Conservation (phyloP, 2,329 filamentous ascomycete genomes). For the Grosmannia huntii region DNA sequence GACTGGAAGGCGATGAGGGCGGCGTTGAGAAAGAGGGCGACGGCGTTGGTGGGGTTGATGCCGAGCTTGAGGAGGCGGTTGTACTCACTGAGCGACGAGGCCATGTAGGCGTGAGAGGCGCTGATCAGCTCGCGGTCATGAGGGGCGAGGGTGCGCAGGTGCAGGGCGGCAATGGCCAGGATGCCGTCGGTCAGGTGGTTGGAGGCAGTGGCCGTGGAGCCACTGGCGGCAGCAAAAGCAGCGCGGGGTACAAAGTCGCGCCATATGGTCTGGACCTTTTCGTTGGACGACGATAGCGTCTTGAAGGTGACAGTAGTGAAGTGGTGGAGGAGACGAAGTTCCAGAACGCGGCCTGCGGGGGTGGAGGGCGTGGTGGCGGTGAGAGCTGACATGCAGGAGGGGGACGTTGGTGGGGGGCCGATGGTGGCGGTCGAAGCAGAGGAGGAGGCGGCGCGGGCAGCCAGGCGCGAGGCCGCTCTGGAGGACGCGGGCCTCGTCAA, state of each 20-base stretch:
- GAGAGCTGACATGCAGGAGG: slow-evolving; percentile 15
- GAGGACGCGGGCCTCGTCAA: not conserved
- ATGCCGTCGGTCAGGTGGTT: slow-evolving; percentile 50
- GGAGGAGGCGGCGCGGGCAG: not conserved
- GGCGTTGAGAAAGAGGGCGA: slow-evolving; percentile 49
- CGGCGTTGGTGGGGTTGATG: slow-evolving; percentile 45
- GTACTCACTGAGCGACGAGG: slow-evolving; percentile 49
- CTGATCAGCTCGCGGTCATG: slow-evolving; percentile 47
- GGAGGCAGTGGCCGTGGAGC: slow-evolving; percentile 16
- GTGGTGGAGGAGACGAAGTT: slow-evolving; percentile 52
- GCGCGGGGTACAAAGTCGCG: slow-evolving; percentile 45
- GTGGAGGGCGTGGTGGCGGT: slow-evolving; percentile 22
- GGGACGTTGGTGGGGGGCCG: not conserved
- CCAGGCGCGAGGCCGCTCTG: not conserved
- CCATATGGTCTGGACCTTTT: slow-evolving; percentile 44
- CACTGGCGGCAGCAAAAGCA: slow-evolving; percentile 37
- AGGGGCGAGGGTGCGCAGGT: slow-evolving; percentile 42
- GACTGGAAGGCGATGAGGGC: slow-evolving; percentile 56
- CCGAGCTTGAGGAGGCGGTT: slow-evolving; percentile 41
- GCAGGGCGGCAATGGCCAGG: slow-evolving; percentile 50
- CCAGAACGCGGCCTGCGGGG: slow-evolving; percentile 34
- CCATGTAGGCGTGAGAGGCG: slow-evolving; percentile 53
- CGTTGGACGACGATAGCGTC: slow-evolving; percentile 42
- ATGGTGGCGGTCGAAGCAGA: not conserved
- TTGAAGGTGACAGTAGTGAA: slow-evolving; percentile 48